Conservation (phyloP, 495 filamentous ascomycete genomes). For the Aeminium ludgeri region DNA sequence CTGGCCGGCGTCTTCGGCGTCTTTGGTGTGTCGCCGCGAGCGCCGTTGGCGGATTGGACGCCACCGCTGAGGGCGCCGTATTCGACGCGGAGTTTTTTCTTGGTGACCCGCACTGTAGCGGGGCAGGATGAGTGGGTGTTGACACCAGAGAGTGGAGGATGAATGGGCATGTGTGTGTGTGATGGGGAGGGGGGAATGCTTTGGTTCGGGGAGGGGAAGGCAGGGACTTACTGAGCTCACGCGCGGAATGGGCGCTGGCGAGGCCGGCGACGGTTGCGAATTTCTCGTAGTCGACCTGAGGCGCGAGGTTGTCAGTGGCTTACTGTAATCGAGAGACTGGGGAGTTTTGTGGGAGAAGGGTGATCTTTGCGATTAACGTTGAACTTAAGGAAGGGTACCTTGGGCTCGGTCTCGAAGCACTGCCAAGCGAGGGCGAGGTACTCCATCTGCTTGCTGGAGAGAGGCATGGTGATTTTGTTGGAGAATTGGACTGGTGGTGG, state of each 20-base stretch:
- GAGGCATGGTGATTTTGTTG: background rate
- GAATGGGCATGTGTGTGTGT: too few relatives aligned
- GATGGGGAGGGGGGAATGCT: too few relatives aligned
- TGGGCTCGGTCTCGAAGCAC: slow-evolving; percentile 6
- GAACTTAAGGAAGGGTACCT: background rate
- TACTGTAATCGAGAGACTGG: too few relatives aligned
- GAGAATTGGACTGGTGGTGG: background rate
- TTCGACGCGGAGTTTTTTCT: background rate
- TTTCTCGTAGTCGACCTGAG: slow-evolving; percentile 7
- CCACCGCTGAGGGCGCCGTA: background rate
- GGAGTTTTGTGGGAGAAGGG: background rate
- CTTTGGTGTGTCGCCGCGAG: background rate
- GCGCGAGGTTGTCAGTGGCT: too few relatives aligned
- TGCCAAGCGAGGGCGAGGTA: slow-evolving; percentile 9
- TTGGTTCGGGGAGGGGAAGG: too few relatives aligned
- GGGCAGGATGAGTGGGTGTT: too few relatives aligned
- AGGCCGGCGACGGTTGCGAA: slow-evolving; percentile 1
- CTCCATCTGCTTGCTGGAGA: background rate
- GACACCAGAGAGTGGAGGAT: too few relatives aligned
- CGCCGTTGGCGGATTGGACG: background rate
- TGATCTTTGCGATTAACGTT: background rate
- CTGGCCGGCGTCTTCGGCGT: background rate
- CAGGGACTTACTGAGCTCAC: too few relatives aligned
- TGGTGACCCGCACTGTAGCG: slow-evolving; percentile 4
- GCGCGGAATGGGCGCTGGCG: background rate